Conservation (phyloP, 306 rosid species). For the Pachyrhizus erosus region DNA sequence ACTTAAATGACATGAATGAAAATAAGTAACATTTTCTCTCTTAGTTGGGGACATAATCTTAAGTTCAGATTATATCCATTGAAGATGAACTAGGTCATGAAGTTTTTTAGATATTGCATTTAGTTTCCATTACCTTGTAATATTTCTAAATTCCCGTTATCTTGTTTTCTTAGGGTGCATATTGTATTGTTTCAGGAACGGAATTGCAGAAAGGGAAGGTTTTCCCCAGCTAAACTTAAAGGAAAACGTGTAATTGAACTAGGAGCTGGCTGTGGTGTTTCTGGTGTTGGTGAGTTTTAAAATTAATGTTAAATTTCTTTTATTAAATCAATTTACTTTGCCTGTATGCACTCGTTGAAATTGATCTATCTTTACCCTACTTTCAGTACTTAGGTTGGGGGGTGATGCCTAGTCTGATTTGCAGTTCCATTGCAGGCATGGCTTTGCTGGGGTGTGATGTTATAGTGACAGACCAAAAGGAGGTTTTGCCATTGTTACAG, state of each 20-base stretch:
- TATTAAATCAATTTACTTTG: slow-evolving; percentile 2
- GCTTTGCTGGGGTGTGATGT: slow-evolving; percentile 94
- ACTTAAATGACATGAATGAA: neutral
- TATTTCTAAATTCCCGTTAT: neutral
- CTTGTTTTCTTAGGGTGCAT: slow-evolving; percentile 5
- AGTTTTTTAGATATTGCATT: slow-evolving; percentile 14
- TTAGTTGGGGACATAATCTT: neutral
- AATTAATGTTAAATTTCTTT: slow-evolving; percentile 12
- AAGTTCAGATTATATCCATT: slow-evolving; percentile 24
- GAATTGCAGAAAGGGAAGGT: slow-evolving; percentile 88
- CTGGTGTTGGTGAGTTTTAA: slow-evolving; percentile 79
- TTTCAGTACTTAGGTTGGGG: neutral
- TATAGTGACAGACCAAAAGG: slow-evolving; percentile 82
- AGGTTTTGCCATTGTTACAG: slow-evolving; percentile 78
- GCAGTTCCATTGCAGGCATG: slow-evolving; percentile 71
- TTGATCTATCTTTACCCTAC: slow-evolving; percentile 21
- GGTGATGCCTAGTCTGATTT: slow-evolving; percentile 40
- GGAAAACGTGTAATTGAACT: slow-evolving; percentile 94
- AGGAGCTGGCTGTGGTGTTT: slow-evolving; percentile 98
- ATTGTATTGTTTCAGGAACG: slow-evolving; percentile 62
- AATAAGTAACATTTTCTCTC: neutral
- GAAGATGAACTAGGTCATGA: slow-evolving; percentile 10
- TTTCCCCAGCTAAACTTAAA: slow-evolving; percentile 83
- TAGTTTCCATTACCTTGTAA: slow-evolving; percentile 26
- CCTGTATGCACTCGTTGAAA: slow-evolving; percentile 29